Base-by-base conservation (phyloP, 2,329 filamentous ascomycete genomes). In the Arthroderma sp. region DNA sequence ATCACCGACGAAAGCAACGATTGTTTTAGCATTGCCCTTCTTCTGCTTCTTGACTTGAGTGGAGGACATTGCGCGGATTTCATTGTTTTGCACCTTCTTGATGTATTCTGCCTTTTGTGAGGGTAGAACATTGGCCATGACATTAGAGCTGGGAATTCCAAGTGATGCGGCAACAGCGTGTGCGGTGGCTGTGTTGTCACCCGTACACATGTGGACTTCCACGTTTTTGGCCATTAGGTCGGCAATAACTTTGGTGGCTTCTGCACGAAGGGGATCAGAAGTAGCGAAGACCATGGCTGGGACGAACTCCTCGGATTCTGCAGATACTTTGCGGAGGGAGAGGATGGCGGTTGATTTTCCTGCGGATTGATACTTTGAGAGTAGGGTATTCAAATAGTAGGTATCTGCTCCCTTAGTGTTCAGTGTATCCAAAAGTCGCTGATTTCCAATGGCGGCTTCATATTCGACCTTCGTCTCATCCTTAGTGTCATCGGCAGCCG, bases 201-300 rank as follows among this genome's bases (percentile, higher is more conserved):
- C 88, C 0, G 86, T 93, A 33, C 94, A 79, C 85, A 95, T 93
- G 78, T 82, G 94, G 3, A 94, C 83, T 30, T 80, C 75, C 39
- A 83, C 80, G 15, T 81, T 78, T 10, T 75, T 74, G 4, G 72
- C 62, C 37, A 76, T 73, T 0, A 94, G 75, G 1, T 78, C 71
- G 5, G 65, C 61, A 47, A 94, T 74, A 11, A 89, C 78, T 5
- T 67, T 57, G 1, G 66, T 62, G 0, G 86, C 80, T 62, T 93
- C 85, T 0, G 77, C 74, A 2, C 88, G 81, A 50, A 94, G 75
- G 1, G 85, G 79, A 53, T 95, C 88, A 0, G 87, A 80, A 40
- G 89, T 81, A 39, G 85, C 79, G 51, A 94, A 79, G 7, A 80
- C 71, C 1, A 80, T 78, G 0, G 72, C 68, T 4, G 91, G 69